Evolutionary conservation across 2,329 filamentous ascomycete species (phyloP), one percentile per base, ranked within the genome.

Genomic region (Colletotrichum musicola): DNA sequence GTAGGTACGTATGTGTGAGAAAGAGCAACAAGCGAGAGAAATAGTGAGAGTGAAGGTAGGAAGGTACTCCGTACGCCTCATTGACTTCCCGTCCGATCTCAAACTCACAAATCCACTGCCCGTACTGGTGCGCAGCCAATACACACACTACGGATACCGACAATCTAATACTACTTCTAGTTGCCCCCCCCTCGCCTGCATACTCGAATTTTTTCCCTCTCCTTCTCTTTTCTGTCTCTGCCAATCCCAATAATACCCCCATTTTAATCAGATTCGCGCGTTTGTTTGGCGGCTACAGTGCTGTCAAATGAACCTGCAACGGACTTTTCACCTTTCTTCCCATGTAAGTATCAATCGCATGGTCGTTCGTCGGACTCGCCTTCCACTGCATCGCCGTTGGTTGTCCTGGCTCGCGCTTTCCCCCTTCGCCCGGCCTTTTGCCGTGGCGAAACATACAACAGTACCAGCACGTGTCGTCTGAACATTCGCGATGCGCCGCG

Each of bases 271-370:
- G 61, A 70, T 63, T 81, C 81, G 93, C 94, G 94, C 93, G 93
- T 91, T 97, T 94, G 86, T 92, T 97, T 96, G 94, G 87, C 93
- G 93, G 90, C 91, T 83, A 78, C 71, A 74, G 73, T 80, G 92
- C 93, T 95, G 94, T 97, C 93, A 95, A 94, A 97, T 97, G 95
- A 97, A 96, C 94, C 94, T 98, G 95, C 94, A 95, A 85, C 84
- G 83, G 83, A 83, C 82, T 79, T 83, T 85, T 80, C 78, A 84
- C 81, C 82, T 84, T 82, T 87, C 84, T 85, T 85, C 86, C 81
- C 85, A 85, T 85, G 91, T 93, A 88, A 83, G 88, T 64, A 30
- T 61, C 42, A 16, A 4, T 58, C 16, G 38, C 42, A 12, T 42
- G 55, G 35, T n/a, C 40, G 54, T 25, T 6, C 38, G 30, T 40